Base-by-base conservation (phyloP, 1,139 yeast genomes). In the Candida anutae region DNA sequence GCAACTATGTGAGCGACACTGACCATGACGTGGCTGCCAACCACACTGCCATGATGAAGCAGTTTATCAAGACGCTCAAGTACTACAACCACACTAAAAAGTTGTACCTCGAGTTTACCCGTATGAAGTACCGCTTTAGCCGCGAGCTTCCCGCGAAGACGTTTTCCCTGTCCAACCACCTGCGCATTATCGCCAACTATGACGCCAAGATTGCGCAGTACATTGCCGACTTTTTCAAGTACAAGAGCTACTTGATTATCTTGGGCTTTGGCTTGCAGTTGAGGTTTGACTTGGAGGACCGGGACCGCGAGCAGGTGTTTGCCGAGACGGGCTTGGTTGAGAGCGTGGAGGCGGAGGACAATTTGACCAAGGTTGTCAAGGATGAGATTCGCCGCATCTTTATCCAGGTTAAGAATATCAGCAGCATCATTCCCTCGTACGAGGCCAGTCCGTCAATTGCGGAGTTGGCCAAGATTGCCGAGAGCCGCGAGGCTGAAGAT, bases 201-300 rank as follows among this genome's bases (percentile, higher is more conserved):
- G 63, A 62, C 22, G 45, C 49, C 26, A 66, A 62, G 39, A 43
- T 58, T 13, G 50, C 49, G 25, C 69, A 66, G 33, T 62, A 70
- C 40, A 64, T 61, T 40, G 42, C 46, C 22, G 76, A 70, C 34
- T 48, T 67, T 38, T 48, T 53, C 31, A 61, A 65, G 44, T 69
- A 68, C 45, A 68, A 62, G 47, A 54, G 52, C 36, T 71, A 71
- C 45, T 52, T 69, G 26, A 51, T 59, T 26, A 58, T 62, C 26
- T 55, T 70, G 28, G 73, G 69, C 6, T 60, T 59, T 40, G 76
- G 71, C 1, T 58, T 70, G 34, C 67, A 62, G 36, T 53, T 69
- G 34, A 55, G 71, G 36, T 62, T 63, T 34, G 68, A 63, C 32
- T 49, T 62, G 33, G 65, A 62, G 35, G 66, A 50, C 28, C 53